Base-by-base conservation (phyloP, 2,329 filamentous ascomycete species). In the Escovopsis sp. region DNA sequence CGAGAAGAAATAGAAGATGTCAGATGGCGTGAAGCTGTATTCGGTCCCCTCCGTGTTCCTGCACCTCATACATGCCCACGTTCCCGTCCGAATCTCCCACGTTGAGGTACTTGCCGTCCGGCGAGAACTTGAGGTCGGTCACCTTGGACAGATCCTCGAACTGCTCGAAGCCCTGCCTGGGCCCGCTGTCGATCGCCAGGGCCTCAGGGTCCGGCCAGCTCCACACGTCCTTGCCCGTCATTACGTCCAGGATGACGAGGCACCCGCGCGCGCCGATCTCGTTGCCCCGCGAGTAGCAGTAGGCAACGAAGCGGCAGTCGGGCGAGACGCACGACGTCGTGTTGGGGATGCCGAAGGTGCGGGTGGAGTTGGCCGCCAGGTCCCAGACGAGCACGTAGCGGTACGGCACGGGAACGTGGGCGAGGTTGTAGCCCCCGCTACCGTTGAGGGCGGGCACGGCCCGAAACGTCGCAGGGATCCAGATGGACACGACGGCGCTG, bases 331-430 rank as follows among this genome's bases (percentile, higher is more conserved):
- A 60, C 2, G 54, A 50, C 3, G 46, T 47, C 17, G 52, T 52
- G 29, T 61, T 59, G 8, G 58, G 58, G 29, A 62, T 61, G n/a
- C 46, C 44, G 41, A 58, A 59, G 0, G 52, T 56, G 5, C 49
- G 45, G 0, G 57, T 60, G n/a, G 51, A 55, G 39, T 52, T 53
- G 5, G 49, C 52, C 1, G 50, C 41, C 6, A 62, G 55, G 36
- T 62, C 58, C 58, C 58, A 62, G 11, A 61, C 51, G 6, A 62
- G 45, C 4, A 62, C 55, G 27, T 55, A 48, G 1, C 57, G 50
- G 35, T 47, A 48, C 2, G 49, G 44, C 4, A 61, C 56, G 1
- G 43, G 16, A 0, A 52, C 48, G 1, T 54, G 54, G 1, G 45
- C 45, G 1, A 62, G 49, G 34, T 58, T 57, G 40, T 47, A 60